phyloP scores from a whole-genome alignment of 768 basidiomycete species.

The Epithele typhae region DNA sequence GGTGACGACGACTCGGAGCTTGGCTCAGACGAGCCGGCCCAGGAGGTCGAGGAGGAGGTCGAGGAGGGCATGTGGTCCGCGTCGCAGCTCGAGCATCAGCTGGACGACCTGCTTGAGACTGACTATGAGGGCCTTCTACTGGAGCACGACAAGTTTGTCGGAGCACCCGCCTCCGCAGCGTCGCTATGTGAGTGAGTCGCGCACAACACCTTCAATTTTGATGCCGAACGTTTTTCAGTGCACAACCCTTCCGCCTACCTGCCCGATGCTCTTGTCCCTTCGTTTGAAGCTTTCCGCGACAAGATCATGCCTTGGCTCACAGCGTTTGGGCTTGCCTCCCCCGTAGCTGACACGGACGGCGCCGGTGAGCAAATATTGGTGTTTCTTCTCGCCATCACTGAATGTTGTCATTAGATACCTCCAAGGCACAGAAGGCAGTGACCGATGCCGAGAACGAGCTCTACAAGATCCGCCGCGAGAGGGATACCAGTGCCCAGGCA shows the following conservation, averaged over 20 bases:
- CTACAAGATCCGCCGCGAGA: constrained; percentile 45
- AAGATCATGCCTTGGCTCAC: constrained; percentile 58
- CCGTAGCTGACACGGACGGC: constrained; percentile 32
- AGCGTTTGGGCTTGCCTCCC: constrained; percentile 54
- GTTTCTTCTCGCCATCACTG: neutral
- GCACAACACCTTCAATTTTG: neutral
- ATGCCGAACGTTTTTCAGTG: constrained; percentile 46
- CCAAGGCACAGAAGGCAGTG: constrained; percentile 58
- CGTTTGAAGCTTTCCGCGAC: constrained; percentile 66
- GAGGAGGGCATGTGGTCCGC: constrained; percentile 62
- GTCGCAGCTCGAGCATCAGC: constrained; percentile 50
- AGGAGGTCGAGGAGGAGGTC: constrained; percentile 40
- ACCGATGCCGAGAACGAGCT: constrained; percentile 61
- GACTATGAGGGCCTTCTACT: constrained; percentile 76
- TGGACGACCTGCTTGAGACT: constrained; percentile 51
- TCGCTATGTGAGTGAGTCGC: constrained; percentile 38
- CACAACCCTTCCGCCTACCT: constrained; percentile 79
- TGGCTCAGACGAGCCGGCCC: constrained; percentile 11
- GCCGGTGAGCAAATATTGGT: constrained; percentile 30
- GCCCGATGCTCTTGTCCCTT: constrained; percentile 73
- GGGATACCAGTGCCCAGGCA: constrained; percentile 51
- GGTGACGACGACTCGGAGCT: constrained; percentile 29
- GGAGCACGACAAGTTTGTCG: constrained; percentile 69
- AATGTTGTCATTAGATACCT: constrained; percentile 41
- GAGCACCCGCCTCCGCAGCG: constrained; percentile 35